Conservation (phyloP, 805 yeast species). For the Ogataea polymorpha region DNA sequence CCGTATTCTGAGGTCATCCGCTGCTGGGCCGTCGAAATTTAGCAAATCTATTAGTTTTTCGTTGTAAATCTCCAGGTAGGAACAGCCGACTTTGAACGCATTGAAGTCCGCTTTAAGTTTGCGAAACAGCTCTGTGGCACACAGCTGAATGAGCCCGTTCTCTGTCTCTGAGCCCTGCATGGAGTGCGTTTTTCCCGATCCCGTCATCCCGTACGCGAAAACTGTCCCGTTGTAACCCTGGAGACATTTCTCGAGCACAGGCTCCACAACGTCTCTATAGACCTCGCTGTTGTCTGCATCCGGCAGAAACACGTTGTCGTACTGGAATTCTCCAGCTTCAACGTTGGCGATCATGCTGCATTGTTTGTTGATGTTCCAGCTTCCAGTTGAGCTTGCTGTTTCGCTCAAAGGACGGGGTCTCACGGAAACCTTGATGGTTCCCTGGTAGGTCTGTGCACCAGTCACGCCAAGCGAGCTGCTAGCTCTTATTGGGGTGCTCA, state of each 20-base stretch:
- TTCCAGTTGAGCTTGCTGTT: constrained; percentile 16
- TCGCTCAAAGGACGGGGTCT: constrained; percentile 64
- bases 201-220: constrained; percentile 94
- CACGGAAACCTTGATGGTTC: constrained; percentile 72
- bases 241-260: constrained; percentile 50
- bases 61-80: constrained; percentile 84
- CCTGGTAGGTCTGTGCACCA: constrained; percentile 43
- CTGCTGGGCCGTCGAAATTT: constrained; percentile 35
- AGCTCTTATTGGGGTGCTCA: constrained; percentile 22
- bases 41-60: constrained; percentile 81
- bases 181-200: constrained; percentile 85
- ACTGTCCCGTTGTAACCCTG: constrained; percentile 85
- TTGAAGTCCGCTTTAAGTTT: constrained; percentile 35
- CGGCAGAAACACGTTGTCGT: constrained; percentile 77
- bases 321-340: constrained; percentile 63
- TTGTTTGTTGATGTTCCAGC: constrained; percentile 45
- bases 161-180: constrained; percentile 69
- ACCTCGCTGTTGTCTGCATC: constrained; percentile 53
- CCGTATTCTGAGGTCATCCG: constrained; percentile 65
- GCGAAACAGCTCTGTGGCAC: constrained; percentile 58
- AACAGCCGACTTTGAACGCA: constrained; percentile 49
- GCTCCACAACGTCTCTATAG: constrained; percentile 53
- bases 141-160: constrained; percentile 70
- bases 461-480: constrained; percentile 21
- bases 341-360: constrained; percentile 41